A percentile compares a stretch with the other conserved stretches of the same genome.
Conservation (phyloP, 2,329 filamentous ascomycete species). For the Exophiala mesophila region DNA sequence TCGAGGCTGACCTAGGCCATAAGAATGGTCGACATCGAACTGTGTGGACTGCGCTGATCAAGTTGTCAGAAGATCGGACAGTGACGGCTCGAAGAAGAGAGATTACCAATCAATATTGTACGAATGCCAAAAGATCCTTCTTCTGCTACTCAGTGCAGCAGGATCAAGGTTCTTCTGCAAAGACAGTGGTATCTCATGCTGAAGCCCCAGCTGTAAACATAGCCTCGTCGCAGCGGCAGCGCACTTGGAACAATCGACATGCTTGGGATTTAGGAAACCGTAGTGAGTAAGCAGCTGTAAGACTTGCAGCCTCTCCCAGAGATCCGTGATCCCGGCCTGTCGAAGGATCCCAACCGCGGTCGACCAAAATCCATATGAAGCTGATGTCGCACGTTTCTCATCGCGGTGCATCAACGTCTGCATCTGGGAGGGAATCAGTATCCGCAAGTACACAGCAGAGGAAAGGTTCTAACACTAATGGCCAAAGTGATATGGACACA, state of each 20-base stretch:
- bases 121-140: constrained; percentile 14
- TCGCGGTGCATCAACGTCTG: constrained; percentile 12
- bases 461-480: constrained; percentile 8
- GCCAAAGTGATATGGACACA: constrained; percentile 12
- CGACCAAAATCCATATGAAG: constrained; percentile 10
- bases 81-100: neutral
- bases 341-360: constrained; percentile 7
- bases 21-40: constrained; percentile 10
- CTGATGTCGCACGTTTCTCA: constrained; percentile 11
- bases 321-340: constrained; percentile 1
- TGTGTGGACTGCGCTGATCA: constrained; percentile 8
- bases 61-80: neutral
- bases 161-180: constrained; percentile 1
- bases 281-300: constrained; percentile 16
- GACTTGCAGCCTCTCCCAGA: constrained; percentile 11
- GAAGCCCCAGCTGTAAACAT: constrained; percentile 8
- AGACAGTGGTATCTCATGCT: constrained; percentile 7
- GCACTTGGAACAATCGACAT: constrained; percentile 9
- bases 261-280: constrained; percentile 12
- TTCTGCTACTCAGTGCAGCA: constrained; percentile 3
- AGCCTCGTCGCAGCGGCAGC: constrained; percentile 10
- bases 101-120: constrained; percentile 12
- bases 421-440: constrained; percentile 4
- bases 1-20: constrained; percentile 7
- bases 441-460: neutral